Percentiles rank a stretch among this genome's conserved stretches.
These are phyloP conservation scores for Microglena sp. DNA, from an alignment of 139 green algal species.

Conservation along the genomic window DNA sequence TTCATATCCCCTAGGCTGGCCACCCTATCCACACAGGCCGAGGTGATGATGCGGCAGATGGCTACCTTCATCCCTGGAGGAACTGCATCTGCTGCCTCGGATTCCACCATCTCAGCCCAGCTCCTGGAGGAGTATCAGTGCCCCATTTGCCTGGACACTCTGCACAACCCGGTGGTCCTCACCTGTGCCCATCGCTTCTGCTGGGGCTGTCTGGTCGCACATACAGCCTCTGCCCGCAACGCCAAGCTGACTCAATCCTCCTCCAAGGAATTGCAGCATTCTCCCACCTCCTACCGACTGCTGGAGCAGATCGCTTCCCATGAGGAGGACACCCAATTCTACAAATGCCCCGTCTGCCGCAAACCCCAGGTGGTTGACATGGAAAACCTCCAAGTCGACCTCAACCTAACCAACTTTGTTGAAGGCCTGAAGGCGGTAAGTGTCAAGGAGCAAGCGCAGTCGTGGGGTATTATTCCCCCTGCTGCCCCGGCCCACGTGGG, in stretches of 20 bases:
- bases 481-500: conserved; percentile 4
- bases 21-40: conserved; percentile 45
- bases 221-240: no score
- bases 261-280: background rate
- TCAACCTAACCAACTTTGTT: conserved; percentile 53
- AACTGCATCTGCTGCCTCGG: background rate
- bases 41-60: conserved; percentile 15
- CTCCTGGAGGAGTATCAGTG: conserved; percentile 53
- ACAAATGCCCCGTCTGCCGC: conserved; percentile 70
- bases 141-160: conserved; percentile 64
- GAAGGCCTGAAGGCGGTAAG: conserved; percentile 32
- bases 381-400: conserved; percentile 62
- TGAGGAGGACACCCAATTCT: conserved; percentile 27
- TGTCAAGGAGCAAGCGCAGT: background rate
- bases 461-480: conserved; percentile 31
- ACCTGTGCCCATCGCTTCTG: conserved; percentile 78
- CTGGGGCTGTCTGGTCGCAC: conserved; percentile 69
- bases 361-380: conserved; percentile 63
- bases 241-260: no score
- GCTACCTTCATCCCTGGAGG: background rate
- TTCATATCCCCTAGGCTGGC: conserved; percentile 67
- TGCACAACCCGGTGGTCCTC: conserved; percentile 72
- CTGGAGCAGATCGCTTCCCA: conserved; percentile 13
- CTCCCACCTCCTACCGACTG: conserved; percentile 3
- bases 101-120: background rate